These are phyloP conservation scores for Tricholoma sp. DNA, from an alignment of 768 basidiomycete genomes.

Conservation along the genomic window DNA sequence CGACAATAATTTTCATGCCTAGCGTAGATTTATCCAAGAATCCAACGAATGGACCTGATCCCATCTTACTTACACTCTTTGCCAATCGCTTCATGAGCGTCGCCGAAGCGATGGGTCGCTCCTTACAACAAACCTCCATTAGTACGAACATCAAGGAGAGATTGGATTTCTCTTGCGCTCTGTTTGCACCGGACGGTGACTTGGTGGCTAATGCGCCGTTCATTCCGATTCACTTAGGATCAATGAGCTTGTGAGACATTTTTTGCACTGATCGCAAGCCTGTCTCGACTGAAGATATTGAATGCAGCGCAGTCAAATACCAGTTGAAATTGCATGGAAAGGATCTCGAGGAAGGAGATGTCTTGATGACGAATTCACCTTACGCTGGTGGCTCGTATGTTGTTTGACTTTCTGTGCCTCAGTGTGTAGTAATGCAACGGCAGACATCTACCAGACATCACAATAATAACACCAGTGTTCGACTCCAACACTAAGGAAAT, in stretches of 20 bases:
- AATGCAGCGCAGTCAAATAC: conserved; percentile 73
- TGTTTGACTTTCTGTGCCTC: conserved; percentile 5
- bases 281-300: not conserved
- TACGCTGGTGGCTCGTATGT: conserved; percentile 84
- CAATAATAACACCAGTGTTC: conserved; percentile 92
- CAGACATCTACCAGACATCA: conserved; percentile 69
- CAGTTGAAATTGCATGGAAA: conserved; percentile 77
- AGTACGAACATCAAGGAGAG: conserved; percentile 96
- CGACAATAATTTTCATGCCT: conserved; percentile 1
- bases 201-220: conserved; percentile 93
- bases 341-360: conserved; percentile 82
- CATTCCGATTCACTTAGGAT: conserved; percentile 82
- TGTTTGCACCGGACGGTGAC: conserved; percentile 93
- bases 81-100: conserved; percentile 98
- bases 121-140: conserved; percentile 86
- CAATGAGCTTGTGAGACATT: conserved; percentile 80
- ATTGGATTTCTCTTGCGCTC: conserved; percentile 90
- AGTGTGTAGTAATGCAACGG: not conserved
- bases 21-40: conserved; percentile 8
- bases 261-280: not conserved
- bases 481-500: conserved; percentile 58
- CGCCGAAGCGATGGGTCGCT: conserved; percentile 92
- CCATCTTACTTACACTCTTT: conserved; percentile 86
- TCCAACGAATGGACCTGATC: conserved; percentile 58
- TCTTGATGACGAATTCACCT: conserved; percentile 89